Evolutionary conservation across 257 asterid species (phyloP).

Genomic region (Primulina huaijiensis): DNA sequence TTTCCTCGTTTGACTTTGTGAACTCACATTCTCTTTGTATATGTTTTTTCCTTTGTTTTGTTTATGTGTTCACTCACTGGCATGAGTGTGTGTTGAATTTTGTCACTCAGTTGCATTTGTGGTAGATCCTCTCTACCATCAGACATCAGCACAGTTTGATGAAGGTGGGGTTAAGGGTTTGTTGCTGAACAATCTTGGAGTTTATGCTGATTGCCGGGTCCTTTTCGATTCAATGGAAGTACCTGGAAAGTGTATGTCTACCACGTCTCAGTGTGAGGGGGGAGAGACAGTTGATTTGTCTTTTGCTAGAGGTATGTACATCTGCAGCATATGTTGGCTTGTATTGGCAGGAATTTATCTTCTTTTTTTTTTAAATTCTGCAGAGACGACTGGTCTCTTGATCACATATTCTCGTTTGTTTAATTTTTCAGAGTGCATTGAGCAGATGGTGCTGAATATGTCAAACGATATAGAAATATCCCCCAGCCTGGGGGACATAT

Average conservation of each 20-base stretch:
- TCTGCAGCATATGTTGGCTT: constrained; percentile 23
- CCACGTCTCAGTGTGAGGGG: constrained; percentile 33
- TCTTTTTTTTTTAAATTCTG: constrained; percentile 13
- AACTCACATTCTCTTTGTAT: neutral
- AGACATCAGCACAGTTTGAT: constrained; percentile 95
- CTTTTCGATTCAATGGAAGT: constrained; percentile 87
- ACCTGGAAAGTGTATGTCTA: constrained; percentile 68
- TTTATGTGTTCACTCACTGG: neutral
- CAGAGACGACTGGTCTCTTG: constrained; percentile 1
- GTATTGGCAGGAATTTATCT: constrained; percentile 7
- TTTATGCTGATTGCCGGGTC: constrained; percentile 80
- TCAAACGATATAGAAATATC: constrained; percentile 62
- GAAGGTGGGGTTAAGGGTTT: constrained; percentile 99
- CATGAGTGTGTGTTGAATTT: constrained; percentile 9
- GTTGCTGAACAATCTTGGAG: constrained; percentile 88
- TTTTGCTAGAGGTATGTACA: constrained; percentile 73
- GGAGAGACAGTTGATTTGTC: constrained; percentile 59
- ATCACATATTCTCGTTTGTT: constrained; percentile 12
- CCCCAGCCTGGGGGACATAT: constrained; percentile 70
- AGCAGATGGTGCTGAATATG: constrained; percentile 64
- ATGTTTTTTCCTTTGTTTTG: neutral
- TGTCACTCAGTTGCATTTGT: constrained; percentile 68
- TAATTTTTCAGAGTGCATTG: constrained; percentile 56
- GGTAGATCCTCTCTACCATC: constrained; percentile 98
- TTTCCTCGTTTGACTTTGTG: constrained; percentile 1